Evolutionary conservation across 352 stramenopile species (phyloP), one percentile per base, ranked within the genome.

Genomic region (Pythium aquatile): DNA sequence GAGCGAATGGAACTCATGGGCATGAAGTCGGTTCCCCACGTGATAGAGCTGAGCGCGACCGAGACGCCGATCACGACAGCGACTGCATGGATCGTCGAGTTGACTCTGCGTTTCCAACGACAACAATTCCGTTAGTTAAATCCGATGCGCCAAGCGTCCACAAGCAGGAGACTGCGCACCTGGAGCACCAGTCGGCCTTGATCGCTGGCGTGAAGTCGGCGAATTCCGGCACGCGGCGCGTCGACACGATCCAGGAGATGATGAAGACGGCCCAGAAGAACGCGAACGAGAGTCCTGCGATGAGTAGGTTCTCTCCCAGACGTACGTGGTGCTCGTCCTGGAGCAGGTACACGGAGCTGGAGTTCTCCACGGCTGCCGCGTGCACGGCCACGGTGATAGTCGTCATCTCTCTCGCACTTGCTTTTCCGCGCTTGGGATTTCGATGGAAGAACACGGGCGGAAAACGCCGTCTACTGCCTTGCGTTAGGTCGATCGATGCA

Each of bases 131-230:
- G 35, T 42, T 3, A 42, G 49, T 55, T 48, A 24, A 9, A n/a
- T 8, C 26, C 11, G 13, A 40, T 42, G 6, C 3, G 26, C 5
- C 49, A 37, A 56, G 35, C 10, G 35, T 14, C 35, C 35, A 42
- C 35, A 42, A 7, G 49, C n/a, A 35, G 30, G 29, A 33, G 17
- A 49, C 8, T 16, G 7, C 81, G 39, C 62, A 92, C 84, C 82
- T 72, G 6, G 84, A 93, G 62, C 84, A 93, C 84, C 84, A 93
- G 66, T 93, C 84, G 2, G 84, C 84, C 57, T 91, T 93, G 44
- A 90, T 72, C n/a, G 69, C 79, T 11, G 77, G 52, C 4, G 79
- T 81, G 63, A 93, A 93, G 49, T 29, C 57, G 4, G 71, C 56
- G 49, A 93, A 93, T 63, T 90, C 83, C 3, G 79, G 68, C 30